Evolutionary conservation across 106 monocot species (phyloP).

Genomic region (Posidonia australis): DNA sequence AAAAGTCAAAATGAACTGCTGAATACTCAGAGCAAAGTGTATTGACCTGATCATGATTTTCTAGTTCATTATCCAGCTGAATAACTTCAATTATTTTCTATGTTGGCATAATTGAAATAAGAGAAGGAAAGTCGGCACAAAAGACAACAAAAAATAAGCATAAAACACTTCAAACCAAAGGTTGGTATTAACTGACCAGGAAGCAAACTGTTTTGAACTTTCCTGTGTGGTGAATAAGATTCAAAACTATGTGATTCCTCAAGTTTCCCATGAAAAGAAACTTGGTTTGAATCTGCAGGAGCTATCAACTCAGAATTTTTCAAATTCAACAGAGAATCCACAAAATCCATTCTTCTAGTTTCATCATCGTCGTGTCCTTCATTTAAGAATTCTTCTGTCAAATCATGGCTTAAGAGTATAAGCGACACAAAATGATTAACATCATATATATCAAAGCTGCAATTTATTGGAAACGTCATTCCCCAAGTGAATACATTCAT

Average conservation of each 20-base stretch:
- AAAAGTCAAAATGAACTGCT: no score
- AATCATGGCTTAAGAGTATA: background rate
- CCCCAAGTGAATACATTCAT: no score
- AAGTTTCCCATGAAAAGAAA: slow-evolving; percentile 19
- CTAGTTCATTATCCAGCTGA: no score
- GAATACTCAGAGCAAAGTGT: no score
- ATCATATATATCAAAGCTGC: background rate
- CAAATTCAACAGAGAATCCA: slow-evolving; percentile 58
- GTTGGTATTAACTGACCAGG: background rate
- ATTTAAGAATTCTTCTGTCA: slow-evolving; percentile 4
- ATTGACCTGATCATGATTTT: no score
- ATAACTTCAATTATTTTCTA: no score
- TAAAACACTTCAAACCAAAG: no score
- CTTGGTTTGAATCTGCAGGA: slow-evolving; percentile 14
- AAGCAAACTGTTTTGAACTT: background rate
- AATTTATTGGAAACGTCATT: no score
- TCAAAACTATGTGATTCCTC: slow-evolving; percentile 8
- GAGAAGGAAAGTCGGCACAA: no score
- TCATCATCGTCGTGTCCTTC: slow-evolving; percentile 38
- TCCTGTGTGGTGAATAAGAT: background rate
- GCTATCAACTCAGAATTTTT: slow-evolving; percentile 8
- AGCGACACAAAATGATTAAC: background rate
- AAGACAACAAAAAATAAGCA: no score
- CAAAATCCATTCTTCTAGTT: slow-evolving; percentile 59
- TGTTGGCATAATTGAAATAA: no score